Percentiles rank a stretch among this genome's conserved stretches.
Conservation (phyloP, 129 eudicot genomes). For the Calendula officinalis region DNA sequence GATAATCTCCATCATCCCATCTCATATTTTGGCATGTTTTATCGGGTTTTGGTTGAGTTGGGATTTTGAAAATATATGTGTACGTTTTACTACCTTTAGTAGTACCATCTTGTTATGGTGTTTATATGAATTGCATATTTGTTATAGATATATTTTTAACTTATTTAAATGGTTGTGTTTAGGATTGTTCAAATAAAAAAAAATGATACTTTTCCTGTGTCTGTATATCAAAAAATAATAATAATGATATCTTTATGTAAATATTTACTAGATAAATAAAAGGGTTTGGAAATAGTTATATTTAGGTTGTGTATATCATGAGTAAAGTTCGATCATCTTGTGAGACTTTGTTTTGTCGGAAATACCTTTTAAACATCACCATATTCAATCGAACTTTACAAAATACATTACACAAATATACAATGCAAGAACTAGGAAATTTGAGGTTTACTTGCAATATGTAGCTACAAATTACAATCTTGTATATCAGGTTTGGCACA, state of each 20-base stretch:
- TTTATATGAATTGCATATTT: neutral
- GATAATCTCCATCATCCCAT: constrained; percentile 20
- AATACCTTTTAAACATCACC: neutral
- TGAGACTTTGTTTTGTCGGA: too few relatives aligned
- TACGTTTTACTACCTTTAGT: constrained; percentile 4
- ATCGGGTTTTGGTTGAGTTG: neutral
- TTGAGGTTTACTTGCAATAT: constrained; percentile 16
- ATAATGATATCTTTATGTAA: too few relatives aligned
- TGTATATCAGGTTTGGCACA: neutral
- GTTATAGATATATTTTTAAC: too few relatives aligned
- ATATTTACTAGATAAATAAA: too few relatives aligned
- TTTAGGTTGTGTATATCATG: too few relatives aligned
- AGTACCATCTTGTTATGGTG: neutral
- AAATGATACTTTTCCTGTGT: too few relatives aligned
- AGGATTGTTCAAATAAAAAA: too few relatives aligned
- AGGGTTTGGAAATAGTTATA: too few relatives aligned
- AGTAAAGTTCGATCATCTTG: too few relatives aligned
- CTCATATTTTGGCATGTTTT: constrained; percentile 23
- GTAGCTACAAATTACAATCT: constrained; percentile 16
- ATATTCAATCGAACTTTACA: too few relatives aligned
- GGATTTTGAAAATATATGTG: constrained; percentile 9
- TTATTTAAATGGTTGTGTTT: too few relatives aligned
- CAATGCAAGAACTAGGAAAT: constrained; percentile 3
- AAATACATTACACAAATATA: constrained; percentile 4
- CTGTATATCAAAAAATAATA: too few relatives aligned